A percentile compares a stretch with the other conserved stretches of the same genome.
Evolutionary conservation across 2,329 filamentous ascomycete species (phyloP).

Genomic region (Fonsecaea monophora): DNA sequence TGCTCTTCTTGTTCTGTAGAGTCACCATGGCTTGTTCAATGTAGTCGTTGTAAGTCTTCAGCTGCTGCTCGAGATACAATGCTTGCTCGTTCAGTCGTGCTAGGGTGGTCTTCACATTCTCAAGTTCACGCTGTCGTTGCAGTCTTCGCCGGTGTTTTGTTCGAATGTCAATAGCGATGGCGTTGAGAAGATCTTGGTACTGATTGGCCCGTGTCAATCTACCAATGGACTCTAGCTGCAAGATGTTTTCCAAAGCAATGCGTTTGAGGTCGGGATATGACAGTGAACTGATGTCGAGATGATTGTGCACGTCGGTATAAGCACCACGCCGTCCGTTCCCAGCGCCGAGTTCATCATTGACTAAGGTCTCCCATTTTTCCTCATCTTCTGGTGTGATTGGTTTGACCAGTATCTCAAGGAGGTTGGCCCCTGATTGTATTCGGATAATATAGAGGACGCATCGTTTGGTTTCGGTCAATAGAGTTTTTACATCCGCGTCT

Average conservation of each 20-base stretch:
- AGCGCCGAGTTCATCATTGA: slow-evolving; percentile 80
- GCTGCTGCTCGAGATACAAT: slow-evolving; percentile 88
- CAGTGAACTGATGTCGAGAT: slow-evolving; percentile 88
- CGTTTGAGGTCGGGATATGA: slow-evolving; percentile 91
- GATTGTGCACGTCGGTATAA: slow-evolving; percentile 83
- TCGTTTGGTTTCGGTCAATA: slow-evolving; percentile 98
- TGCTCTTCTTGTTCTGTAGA: slow-evolving; percentile 93
- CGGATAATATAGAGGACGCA: slow-evolving; percentile 98
- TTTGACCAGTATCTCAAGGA: slow-evolving; percentile 95
- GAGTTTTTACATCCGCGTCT: slow-evolving; percentile 85
- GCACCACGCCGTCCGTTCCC: slow-evolving; percentile 75
- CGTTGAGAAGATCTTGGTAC: slow-evolving; percentile 98
- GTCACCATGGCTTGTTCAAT: slow-evolving; percentile 99
- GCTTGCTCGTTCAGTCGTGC: slow-evolving; percentile 67
- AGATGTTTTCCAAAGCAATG: slow-evolving; percentile 90
- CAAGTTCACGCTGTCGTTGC: slow-evolving; percentile 88
- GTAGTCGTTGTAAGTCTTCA: slow-evolving; percentile 98
- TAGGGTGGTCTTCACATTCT: slow-evolving; percentile 61
- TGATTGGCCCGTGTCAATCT: slow-evolving; percentile 85
- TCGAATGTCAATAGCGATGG: slow-evolving; percentile 93
- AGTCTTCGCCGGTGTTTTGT: slow-evolving; percentile 94
- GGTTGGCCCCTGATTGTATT: slow-evolving; percentile 85
- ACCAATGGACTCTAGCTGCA: slow-evolving; percentile 83
- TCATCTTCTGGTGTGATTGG: slow-evolving; percentile 88
- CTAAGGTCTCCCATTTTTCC: slow-evolving; percentile 79